These are phyloP conservation scores for Brassica nigra DNA, from an alignment of 345 rosid genomes.

Conservation along the genomic window DNA sequence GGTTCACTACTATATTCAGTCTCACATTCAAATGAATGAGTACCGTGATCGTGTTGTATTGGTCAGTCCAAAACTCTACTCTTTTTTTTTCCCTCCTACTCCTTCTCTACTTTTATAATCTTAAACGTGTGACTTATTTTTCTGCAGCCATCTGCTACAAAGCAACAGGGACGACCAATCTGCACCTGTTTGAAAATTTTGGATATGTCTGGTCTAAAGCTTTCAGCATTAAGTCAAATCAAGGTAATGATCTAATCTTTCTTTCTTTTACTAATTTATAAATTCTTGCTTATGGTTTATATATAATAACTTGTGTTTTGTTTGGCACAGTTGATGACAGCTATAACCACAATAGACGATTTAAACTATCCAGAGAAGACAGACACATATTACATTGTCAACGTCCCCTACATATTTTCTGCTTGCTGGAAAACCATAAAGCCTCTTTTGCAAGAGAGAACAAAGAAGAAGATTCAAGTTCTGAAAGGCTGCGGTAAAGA, in stretches of 20 bases:
- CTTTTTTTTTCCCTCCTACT: neutral
- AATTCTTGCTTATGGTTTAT: neutral
- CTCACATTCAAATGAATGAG: conserved; percentile 98
- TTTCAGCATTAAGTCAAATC: conserved; percentile 84
- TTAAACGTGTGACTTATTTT: neutral
- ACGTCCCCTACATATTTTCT: conserved; percentile 83
- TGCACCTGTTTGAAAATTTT: conserved; percentile 80
- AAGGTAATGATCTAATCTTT: conserved; percentile 51
- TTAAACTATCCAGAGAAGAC: conserved; percentile 97
- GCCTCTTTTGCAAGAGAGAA: conserved; percentile 95
- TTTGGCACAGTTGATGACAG: conserved; percentile 70
- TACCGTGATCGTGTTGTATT: conserved; percentile 85
- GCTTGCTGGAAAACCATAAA: conserved; percentile 94
- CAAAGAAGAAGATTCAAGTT: conserved; percentile 88
- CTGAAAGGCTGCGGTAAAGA: conserved; percentile 79
- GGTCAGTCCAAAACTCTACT: conserved; percentile 50
- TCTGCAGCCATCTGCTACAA: conserved; percentile 72
- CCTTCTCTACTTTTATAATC: neutral
- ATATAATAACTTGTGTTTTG: neutral
- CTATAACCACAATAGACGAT: conserved; percentile 85
- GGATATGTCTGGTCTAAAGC: conserved; percentile 96
- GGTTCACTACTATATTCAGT: conserved; percentile 89
- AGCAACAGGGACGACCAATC: conserved; percentile 65
- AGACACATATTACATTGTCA: conserved; percentile 80
- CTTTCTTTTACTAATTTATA: neutral